Conservation (phyloP, 2,329 filamentous ascomycete species). For the Aureobasidium musti region DNA sequence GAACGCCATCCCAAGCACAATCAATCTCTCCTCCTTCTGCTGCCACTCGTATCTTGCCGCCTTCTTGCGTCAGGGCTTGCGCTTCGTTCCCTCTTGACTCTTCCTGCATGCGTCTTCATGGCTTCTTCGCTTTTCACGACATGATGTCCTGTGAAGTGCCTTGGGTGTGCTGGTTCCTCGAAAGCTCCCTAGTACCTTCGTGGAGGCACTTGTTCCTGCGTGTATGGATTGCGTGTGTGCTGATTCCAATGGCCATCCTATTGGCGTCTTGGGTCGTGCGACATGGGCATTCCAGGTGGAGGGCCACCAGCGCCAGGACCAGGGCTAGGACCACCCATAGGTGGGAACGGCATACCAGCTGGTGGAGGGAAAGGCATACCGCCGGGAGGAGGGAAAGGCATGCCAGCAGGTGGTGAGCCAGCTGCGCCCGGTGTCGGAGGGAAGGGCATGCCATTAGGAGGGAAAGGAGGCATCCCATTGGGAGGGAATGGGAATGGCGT, state of each 20-base stretch:
- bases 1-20: conserved; percentile 19
- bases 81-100: neutral
- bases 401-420: conserved; percentile 35
- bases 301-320: conserved; percentile 30
- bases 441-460: conserved; percentile 33
- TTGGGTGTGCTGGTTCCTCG: neutral
- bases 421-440: too few relatives aligned
- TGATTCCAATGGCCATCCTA: conserved; percentile 13
- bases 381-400: conserved; percentile 37
- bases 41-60: neutral
- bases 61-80: neutral
- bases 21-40: neutral
- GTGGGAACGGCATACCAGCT: conserved; percentile 38
- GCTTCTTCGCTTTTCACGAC: neutral
- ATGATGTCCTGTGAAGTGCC: neutral
- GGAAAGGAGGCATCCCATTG: conserved; percentile 43
- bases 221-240: neutral
- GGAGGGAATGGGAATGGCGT: conserved; percentile 44
- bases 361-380: conserved; percentile 36
- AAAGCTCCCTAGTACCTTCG: neutral
- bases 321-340: conserved; percentile 34
- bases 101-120: neutral
- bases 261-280: conserved; percentile 28
- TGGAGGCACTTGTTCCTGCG: neutral
- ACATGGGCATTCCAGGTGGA: conserved; percentile 27